A percentile compares a stretch with the other conserved stretches of the same genome.
Conservation (phyloP, 2,329 filamentous ascomycete genomes). For the Geoglossum cookeanum region DNA sequence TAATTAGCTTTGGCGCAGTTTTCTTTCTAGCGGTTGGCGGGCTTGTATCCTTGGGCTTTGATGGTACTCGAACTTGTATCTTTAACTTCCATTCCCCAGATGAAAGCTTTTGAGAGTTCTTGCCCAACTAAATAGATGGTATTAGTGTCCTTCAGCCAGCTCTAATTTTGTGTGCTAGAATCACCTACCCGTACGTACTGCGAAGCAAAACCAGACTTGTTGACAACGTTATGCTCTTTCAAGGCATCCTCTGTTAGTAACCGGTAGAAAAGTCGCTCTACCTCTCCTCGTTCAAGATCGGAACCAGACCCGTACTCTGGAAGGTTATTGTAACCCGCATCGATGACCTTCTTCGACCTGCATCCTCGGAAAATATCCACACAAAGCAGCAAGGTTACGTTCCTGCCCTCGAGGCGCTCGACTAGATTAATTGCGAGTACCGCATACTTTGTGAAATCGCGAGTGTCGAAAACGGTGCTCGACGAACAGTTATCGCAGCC, state of each 20-base stretch:
- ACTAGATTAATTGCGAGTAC: slow-evolving; percentile 52
- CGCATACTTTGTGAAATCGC: slow-evolving; percentile 63
- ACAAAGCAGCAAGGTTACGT: slow-evolving; percentile 59
- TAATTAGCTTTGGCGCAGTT: slow-evolving; percentile 14
- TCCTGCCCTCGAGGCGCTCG: slow-evolving; percentile 31
- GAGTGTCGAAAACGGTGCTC: slow-evolving; percentile 46
- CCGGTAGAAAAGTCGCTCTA: slow-evolving; percentile 67
- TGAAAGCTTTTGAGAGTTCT: slow-evolving; percentile 27
- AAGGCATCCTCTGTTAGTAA: slow-evolving; percentile 58
- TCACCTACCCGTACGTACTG: slow-evolving; percentile 51
- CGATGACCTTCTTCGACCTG: slow-evolving; percentile 37
- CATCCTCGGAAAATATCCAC: slow-evolving; percentile 68
- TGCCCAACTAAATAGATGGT: slow-evolving; percentile 19
- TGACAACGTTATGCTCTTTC: slow-evolving; percentile 47
- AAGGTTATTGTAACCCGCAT: slow-evolving; percentile 30
- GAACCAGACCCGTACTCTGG: slow-evolving; percentile 49
- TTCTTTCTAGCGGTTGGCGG: slow-evolving; percentile 17
- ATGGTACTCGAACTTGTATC: slow-evolving; percentile 33
- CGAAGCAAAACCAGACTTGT: slow-evolving; percentile 44
- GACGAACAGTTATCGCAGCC: slow-evolving; percentile 82
- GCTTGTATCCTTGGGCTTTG: slow-evolving; percentile 11
- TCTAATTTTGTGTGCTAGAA: background rate
- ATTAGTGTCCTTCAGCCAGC: slow-evolving; percentile 3
- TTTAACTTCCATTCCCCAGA: slow-evolving; percentile 26
- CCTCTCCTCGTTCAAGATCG: slow-evolving; percentile 51